These are phyloP conservation scores for Eucalyptus erythrocorys DNA, from an alignment of 345 rosid species.

Conservation along the genomic window DNA sequence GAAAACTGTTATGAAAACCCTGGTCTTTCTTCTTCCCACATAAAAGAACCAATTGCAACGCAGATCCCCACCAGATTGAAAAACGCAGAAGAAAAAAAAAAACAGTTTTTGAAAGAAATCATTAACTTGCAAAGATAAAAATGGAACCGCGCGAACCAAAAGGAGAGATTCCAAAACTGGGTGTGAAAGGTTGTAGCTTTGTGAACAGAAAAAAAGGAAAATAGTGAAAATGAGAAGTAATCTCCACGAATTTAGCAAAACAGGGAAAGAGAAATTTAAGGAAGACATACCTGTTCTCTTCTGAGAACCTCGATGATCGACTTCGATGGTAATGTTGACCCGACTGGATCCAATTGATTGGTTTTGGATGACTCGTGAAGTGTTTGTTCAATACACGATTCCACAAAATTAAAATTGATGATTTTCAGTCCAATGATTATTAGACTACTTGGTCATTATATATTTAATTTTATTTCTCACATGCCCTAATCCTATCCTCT, in stretches of 20 bases:
- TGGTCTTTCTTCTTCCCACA: background rate
- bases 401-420: too few species aligned
- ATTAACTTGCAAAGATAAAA: background rate
- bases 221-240: background rate
- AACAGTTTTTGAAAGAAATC: background rate
- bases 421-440: too few species aligned
- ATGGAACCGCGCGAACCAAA: background rate
- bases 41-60: background rate
- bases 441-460: accelerated
- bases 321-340: too few species aligned
- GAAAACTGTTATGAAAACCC: background rate
- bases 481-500: too few species aligned
- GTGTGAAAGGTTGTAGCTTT: background rate
- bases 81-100: background rate
- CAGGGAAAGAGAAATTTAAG: accelerated
- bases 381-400: accelerated
- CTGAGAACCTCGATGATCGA: too few species aligned
- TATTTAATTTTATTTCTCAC: too few species aligned
- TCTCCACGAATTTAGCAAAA: background rate
- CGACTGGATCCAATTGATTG: accelerated
- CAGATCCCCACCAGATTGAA: background rate
- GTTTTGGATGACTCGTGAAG: accelerated
- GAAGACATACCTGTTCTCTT: accelerated
- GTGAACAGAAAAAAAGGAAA: background rate
- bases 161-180: background rate